Evolutionary conservation across 1,284 basidiomycete species (phyloP).

Genomic region (Ganoderma multipileum): DNA sequence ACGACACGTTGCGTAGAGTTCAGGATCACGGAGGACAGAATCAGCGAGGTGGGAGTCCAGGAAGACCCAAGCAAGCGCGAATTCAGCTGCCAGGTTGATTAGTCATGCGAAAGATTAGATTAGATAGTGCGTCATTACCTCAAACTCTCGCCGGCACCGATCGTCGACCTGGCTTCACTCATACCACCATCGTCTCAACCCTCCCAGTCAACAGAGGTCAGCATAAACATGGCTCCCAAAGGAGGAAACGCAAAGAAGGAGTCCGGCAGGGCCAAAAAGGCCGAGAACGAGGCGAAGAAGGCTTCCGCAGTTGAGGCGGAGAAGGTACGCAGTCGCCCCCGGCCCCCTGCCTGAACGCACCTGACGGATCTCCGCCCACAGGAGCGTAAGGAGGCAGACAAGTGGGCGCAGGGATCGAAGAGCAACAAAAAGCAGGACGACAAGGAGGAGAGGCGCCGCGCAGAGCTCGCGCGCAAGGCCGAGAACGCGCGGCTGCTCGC

Average conservation of each 20-base stretch:
- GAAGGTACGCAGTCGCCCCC: conserved; percentile 49
- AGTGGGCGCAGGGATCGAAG: conserved; percentile 80
- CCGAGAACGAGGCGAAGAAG: conserved; percentile 89
- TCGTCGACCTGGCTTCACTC: background rate
- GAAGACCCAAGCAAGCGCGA: background rate
- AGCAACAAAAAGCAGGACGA: conserved; percentile 69
- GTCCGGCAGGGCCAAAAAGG: conserved; percentile 87
- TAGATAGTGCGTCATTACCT: background rate
- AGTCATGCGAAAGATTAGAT: background rate
- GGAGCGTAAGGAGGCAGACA: conserved; percentile 80
- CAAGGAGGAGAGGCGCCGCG: conserved; percentile 78
- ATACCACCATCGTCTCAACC: background rate
- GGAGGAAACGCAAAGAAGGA: conserved; percentile 92
- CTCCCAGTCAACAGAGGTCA: background rate
- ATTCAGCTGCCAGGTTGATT: background rate
- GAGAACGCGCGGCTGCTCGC: conserved; percentile 80
- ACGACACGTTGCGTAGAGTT: background rate
- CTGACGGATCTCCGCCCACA: conserved; percentile 38
- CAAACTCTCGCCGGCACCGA: background rate
- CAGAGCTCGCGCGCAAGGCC: conserved; percentile 77
- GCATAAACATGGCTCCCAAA: conserved; percentile 78
- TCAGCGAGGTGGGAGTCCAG: background rate
- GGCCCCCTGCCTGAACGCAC: conserved; percentile 10
- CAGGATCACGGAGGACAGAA: background rate
- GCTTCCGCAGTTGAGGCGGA: conserved; percentile 63